A percentile compares a stretch with the other conserved stretches of the same genome.
Evolutionary conservation across 768 basidiomycete genomes (phyloP).

Genomic region (Kondoa malvinella): DNA sequence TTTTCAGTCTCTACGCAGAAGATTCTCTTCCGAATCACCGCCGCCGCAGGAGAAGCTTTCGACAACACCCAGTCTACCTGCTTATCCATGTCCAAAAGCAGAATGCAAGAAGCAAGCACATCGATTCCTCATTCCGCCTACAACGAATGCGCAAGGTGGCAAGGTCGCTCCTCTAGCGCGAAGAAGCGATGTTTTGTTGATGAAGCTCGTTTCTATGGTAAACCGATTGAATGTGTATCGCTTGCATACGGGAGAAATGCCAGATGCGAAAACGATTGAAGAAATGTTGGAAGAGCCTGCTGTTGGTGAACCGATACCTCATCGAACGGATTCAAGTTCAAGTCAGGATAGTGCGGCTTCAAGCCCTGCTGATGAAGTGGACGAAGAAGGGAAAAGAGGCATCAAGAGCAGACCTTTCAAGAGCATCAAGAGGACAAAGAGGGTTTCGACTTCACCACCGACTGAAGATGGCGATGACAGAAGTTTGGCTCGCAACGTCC

Average conservation of each 20-base stretch:
- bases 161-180: background rate
- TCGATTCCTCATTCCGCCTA: background rate
- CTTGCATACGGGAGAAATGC: background rate
- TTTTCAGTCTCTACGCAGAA: background rate
- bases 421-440: background rate
- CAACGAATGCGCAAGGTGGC: background rate
- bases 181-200: background rate
- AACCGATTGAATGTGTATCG: background rate
- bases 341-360: conserved; percentile 8
- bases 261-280: conserved; percentile 3
- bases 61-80: background rate
- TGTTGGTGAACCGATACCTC: background rate
- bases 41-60: background rate
- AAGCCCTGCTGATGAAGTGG: conserved; percentile 3
- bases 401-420: conserved; percentile 1
- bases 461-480: conserved; percentile 3
- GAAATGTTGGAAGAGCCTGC: conserved; percentile 1
- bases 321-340: background rate
- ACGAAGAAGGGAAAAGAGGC: conserved; percentile 17
- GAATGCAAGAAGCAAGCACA: background rate
- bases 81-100: background rate
- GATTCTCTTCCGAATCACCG: background rate
- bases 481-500: conserved; percentile 33
- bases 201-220: background rate
- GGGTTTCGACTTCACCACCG: background rate